Evolutionary conservation across 768 basidiomycete genomes (phyloP), one percentile per base, ranked within the genome.

Genomic region (Pholiota molesta): DNA sequence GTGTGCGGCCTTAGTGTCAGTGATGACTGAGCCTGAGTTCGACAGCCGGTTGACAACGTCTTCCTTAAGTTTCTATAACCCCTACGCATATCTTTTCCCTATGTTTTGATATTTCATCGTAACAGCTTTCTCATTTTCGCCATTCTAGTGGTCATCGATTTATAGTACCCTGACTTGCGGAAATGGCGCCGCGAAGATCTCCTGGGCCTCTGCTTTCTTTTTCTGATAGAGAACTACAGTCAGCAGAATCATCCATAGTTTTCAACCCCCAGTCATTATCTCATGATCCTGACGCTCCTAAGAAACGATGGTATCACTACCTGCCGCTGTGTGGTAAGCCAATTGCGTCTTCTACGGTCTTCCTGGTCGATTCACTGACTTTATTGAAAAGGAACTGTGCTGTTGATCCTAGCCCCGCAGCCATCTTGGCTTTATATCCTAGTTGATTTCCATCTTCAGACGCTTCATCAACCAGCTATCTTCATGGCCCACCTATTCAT

Each of bases 351-450:
- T 44, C 14, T 17, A 7, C 10, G 52, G 16, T 44, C 17, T 13
- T 40, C 9, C 26, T 31, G 17, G 39, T 26, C 11, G 23, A 35
- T 31, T n/a, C 9, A 17, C 42, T 58, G 33, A 23, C 53, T 17
- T 37, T 29, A 59, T 14, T 31, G 26, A 60, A 14, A 57, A 77
- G 78, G 69, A 33, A 77, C 84, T 16, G 67, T 92, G 28, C 55
- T 80, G 23, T 72, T 92, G 42, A 83, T 93, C 55, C 71, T 92
- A 4, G 82, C 84, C 8, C 91, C 92, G 9, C 92, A 92, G 39
- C 91, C 91, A 1, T 92, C 92, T 5, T 75, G 88, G 67, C 75
- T 93, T 14, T 81, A 84, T 60, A 76, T 92, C 52, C 83, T 93
- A 33, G 79, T 88, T 60, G 81, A 86, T 64, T 88, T 89, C 68